Evolutionary conservation across 306 rosid species (phyloP), one percentile per base, ranked within the genome.

Genomic region (Malus sieversii): DNA sequence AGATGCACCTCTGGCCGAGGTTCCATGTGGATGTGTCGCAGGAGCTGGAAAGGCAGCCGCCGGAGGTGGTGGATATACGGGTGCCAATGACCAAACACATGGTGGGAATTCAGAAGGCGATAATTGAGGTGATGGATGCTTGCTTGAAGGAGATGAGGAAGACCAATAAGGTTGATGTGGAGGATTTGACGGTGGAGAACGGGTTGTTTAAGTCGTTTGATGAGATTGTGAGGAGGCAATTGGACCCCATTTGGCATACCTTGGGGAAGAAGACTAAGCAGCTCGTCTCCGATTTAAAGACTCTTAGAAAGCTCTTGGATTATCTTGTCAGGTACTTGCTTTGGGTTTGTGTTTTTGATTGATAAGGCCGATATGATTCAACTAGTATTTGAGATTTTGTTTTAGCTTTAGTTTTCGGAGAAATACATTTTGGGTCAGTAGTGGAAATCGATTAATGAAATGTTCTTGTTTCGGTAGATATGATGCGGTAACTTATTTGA

Each of bases 241-340:
- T 95, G 85, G 98, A 95, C 65, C 97, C 97, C n/a, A 95, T 95
- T 83, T 95, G 98, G 97, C 97, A 95, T 83, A 92, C 93, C 14
- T 70, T 92, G 83, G 98, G 97, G 82, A 90, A 83, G 80, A 90
- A 89, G 89, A 95, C 97, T 20, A 95, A 92, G 87, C 97, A 92
- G 81, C 95, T 95, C 1, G 98, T 92, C 2, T 92, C 96, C 0
- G 98, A 95, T 68, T 90, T 95, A 81, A 92, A 92, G 88, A 95
- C 97, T 8, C 78, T 95, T 82, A 78, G 97, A 75, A 95, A 95
- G 53, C 85, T 92, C 84, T 86, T 95, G 91, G 98, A 95, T 78
- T 95, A 95, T 80, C 91, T 95, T 55, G 97, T 92, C 62, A 86
- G 97, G 96, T 92, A 66, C 30, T 58, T 38, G 6, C 16, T 15